phyloP scores from a whole-genome alignment of 768 basidiomycete species.

The Rhodosporidiobolus odoratus region DNA sequence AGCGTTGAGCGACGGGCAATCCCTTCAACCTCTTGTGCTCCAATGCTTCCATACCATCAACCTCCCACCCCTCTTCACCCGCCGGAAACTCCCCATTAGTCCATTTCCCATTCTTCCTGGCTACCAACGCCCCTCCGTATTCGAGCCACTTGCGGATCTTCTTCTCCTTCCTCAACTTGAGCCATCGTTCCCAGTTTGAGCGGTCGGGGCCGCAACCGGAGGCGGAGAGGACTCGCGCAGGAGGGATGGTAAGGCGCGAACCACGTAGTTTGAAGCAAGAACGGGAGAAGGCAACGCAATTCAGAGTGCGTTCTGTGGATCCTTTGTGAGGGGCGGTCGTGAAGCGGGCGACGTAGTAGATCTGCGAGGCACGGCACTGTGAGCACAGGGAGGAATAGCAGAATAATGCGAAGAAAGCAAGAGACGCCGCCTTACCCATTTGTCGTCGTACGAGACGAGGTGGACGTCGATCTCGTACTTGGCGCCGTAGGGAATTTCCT shows the following conservation, averaged over 20 bases:
- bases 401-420: not conserved
- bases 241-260: constrained; percentile 44
- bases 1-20: constrained; percentile 1
- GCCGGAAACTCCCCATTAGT: constrained; percentile 39
- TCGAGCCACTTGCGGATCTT: constrained; percentile 23
- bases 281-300: constrained; percentile 26
- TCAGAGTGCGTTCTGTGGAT: constrained; percentile 21
- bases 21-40: constrained; percentile 27
- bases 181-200: constrained; percentile 47
- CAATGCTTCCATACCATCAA: constrained; percentile 45
- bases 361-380: not conserved
- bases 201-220: constrained; percentile 39
- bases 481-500: constrained; percentile 28
- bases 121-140: constrained; percentile 25
- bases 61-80: constrained; percentile 25
- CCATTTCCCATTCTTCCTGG: constrained; percentile 17
- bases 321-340: constrained; percentile 25
- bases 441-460: constrained; percentile 26
- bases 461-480: constrained; percentile 30
- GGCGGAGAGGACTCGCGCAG: constrained; percentile 31
- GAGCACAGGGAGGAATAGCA: not conserved
- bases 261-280: constrained; percentile 55
- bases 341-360: constrained; percentile 32
- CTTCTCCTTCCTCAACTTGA: constrained; percentile 38
- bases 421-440: constrained; percentile 18